Base-by-base conservation (phyloP, 495 filamentous ascomycete species). In the Parathielavia hyrcaniae region DNA sequence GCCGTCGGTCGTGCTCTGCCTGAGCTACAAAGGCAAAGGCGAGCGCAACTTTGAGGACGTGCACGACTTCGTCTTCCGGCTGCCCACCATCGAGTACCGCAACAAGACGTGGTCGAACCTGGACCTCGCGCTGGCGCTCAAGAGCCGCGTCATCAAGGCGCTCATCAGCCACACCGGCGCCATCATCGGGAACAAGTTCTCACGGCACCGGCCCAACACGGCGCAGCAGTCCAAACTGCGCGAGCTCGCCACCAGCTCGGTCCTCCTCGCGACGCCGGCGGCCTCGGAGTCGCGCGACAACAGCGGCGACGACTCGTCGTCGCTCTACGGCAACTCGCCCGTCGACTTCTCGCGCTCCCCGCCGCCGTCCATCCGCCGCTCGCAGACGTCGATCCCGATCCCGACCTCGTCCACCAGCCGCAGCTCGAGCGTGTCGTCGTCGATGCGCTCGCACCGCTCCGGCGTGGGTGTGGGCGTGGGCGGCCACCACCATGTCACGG, bases 71-170 rank as follows among this genome's bases (percentile, higher is more conserved):
- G 93, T 97, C 58, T 98, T 98, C 80, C 86, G 90, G 19, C 83
- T 99, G 66, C 93, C 93, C 8, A 87, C 87, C 16, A 83, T 99
- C 40, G 93, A 99, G 68, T 97, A 96, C 69, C 81, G 89, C 50
- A 97, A 99, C 76, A 97, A 97, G 74, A 97, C 91, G 11, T 99
- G 93, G 93, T 97, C 92, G 17, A 97, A 97, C 69, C 83, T 97
- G 9, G 93, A 99, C 61, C 82, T 99, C 12, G 91, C 92, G 1
- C 75, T 97, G 50, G 86, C 87, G 19, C 76, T 99, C 46, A 97
- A 99, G 79, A 90, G 87, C 62, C 90, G 95, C 54, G 88, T 97
- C 61, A 93, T 95, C 70, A 86, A 87, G 65, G 95, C 95, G 1
- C 80, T 98, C 20, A 91, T 98, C 65, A 92, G 89, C 32, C 93